A percentile compares a stretch with the other conserved stretches of the same genome.
Conservation (phyloP, 441 rosid genomes). For the Melastoma candidum region DNA sequence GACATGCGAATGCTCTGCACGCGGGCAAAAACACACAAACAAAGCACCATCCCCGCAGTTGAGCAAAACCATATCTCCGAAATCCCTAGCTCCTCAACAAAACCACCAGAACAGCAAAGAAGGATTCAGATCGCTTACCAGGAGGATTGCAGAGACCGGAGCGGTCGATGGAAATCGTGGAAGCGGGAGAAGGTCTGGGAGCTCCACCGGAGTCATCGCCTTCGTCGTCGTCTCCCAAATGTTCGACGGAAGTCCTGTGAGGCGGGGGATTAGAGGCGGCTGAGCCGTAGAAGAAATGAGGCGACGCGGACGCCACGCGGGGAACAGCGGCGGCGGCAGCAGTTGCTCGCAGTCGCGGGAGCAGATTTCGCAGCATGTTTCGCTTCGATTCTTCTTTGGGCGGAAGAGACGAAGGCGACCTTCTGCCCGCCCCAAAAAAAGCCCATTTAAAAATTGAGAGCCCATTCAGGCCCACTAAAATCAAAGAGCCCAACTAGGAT, state of each 20-base stretch:
- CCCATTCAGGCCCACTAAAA: no score
- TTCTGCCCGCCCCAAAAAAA: no score
- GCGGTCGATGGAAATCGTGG: no score
- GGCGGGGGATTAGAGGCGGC: conserved; percentile 21
- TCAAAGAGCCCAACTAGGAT: no score
- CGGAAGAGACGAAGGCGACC: no score
- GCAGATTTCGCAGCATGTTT: no score
- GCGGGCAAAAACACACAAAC: conserved; percentile 2
- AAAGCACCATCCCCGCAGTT: not conserved
- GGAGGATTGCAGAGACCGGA: no score
- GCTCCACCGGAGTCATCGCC: no score
- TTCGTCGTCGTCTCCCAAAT: conserved; percentile 17
- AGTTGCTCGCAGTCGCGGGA: no score
- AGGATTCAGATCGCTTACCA: conserved; percentile 6
- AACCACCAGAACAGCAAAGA: not conserved
- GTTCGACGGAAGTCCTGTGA: conserved; percentile 29
- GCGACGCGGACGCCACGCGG: conserved; percentile 11
- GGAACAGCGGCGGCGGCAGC: conserved; percentile 9
- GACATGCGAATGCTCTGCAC: conserved; percentile 62
- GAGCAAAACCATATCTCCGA: not conserved
- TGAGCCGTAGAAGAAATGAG: conserved; percentile 10
- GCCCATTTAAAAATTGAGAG: no score
- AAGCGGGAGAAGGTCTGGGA: no score
- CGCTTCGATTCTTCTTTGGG: no score
- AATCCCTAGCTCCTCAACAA: not conserved